Evolutionary conservation across 257 asterid genomes (phyloP).

Genomic region (Solanum sejunctum): DNA sequence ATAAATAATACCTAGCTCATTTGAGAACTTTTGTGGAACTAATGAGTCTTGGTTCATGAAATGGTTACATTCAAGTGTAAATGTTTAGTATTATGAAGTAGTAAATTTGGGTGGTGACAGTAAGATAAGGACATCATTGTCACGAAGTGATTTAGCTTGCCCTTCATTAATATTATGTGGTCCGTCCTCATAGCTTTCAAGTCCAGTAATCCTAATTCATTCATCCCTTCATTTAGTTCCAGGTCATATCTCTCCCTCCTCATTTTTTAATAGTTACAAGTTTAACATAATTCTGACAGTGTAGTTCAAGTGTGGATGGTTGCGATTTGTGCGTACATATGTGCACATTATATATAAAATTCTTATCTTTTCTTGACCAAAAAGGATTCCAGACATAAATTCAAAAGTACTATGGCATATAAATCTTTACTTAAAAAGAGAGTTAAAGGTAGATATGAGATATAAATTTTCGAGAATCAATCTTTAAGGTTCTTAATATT

Average conservation of each 20-base stretch:
- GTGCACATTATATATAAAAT: not conserved
- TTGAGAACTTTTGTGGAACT: no score
- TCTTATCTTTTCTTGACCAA: not conserved
- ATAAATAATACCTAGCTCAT: no score
- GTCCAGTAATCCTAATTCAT: constrained; percentile 55
- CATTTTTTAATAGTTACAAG: not conserved
- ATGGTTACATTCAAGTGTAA: constrained; percentile 28
- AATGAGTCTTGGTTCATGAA: not conserved
- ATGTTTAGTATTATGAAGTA: constrained; percentile 39
- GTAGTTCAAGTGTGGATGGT: no score
- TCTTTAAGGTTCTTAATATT: not conserved
- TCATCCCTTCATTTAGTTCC: constrained; percentile 30
- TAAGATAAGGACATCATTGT: constrained; percentile 29
- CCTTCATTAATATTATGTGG: constrained; percentile 83
- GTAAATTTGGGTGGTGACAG: constrained; percentile 26
- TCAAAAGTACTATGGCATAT: no score
- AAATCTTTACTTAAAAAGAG: no score
- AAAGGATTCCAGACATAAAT: no score
- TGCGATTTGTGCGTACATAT: no score
- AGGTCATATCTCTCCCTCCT: constrained; percentile 25
- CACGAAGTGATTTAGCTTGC: constrained; percentile 95
- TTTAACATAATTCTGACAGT: not conserved
- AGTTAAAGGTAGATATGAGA: not conserved
- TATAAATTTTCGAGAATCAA: not conserved
- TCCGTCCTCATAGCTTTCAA: constrained; percentile 82